Conservation (phyloP, 345 rosid genomes). For the Hypericum perforatum region DNA sequence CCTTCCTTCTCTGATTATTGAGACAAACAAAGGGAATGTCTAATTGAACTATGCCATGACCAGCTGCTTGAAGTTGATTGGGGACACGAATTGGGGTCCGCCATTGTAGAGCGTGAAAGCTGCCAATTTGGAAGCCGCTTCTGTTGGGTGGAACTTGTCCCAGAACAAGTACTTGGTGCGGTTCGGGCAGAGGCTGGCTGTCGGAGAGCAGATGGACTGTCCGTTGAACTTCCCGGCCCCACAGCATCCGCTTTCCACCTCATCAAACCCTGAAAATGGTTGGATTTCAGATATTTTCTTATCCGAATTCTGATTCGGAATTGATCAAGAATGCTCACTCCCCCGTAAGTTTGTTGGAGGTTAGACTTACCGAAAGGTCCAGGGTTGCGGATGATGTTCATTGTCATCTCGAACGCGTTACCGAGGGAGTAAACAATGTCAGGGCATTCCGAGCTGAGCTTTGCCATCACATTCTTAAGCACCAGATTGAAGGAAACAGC, state of each 20-base stretch:
- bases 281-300: not conserved
- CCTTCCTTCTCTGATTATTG: no score
- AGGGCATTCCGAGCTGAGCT: conserved; percentile 27
- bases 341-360: not conserved
- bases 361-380: conserved; percentile 20
- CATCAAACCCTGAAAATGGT: conserved; percentile 28
- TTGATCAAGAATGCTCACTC: no score
- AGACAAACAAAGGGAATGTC: not conserved
- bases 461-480: conserved; percentile 18
- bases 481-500: conserved; percentile 23
- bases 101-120: conserved; percentile 38
- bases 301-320: no score
- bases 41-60: conserved; percentile 22
- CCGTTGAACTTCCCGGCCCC: conserved; percentile 29
- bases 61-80: conserved; percentile 39
- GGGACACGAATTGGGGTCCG: conserved; percentile 26
- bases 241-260: conserved; percentile 33
- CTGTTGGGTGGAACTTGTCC: conserved; percentile 44
- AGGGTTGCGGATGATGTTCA: conserved; percentile 30
- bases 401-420: conserved; percentile 35
- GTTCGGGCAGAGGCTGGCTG: conserved; percentile 24
- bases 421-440: conserved; percentile 42
- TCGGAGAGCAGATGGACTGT: conserved; percentile 15
- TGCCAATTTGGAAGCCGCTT: conserved; percentile 35
- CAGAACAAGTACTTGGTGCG: conserved; percentile 37